Base-by-base conservation (phyloP, 2,329 filamentous ascomycete genomes). In the Epichloe festucae region DNA sequence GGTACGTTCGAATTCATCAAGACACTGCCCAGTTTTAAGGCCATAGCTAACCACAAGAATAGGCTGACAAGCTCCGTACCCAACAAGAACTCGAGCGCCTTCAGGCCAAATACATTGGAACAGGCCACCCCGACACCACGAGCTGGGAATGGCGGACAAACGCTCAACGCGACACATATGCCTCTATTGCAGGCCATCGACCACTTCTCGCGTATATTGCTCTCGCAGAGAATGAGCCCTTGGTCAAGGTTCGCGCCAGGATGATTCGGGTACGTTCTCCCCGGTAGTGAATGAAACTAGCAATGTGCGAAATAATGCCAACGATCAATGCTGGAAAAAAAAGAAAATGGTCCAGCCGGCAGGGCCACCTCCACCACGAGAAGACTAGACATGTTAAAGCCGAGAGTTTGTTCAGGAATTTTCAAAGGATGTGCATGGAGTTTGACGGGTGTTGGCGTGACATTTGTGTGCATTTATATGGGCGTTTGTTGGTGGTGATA, bases 141-240 rank as follows among this genome's bases (percentile, higher is more conserved):
- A 94, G 89, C 68, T 93, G 93, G 82, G 93, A 98, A 72, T 98
- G 90, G 89, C 85, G 85, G 48, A 90, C 87, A 54, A 98, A 97
- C 73, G 91, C 97, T 65, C 81, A 89, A 65, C 89, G 93, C 66
- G 93, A 98, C 73, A 94, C 85, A 21, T 90, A 91, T 65, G 81
- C 89, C 19, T 89, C 84, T 56, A 90, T 95, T 62, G 79, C 93
- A 57, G 93, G 93, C 19, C 93, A 98, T 66, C 87, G 89, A 15
- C 86, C 89, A 7, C 76, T 96, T 54, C 76, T 97, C 15, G 82
- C 87, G 40, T 96, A 95, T 68, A 89, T 96, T 75, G 79, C 87
- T 17, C 82, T 97, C 48, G 91, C 90, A 0, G 82, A 94, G 72
- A 93, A 93, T 46, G 88, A 95, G 67, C 78, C 87, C 5, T 76